Conservation (phyloP, 2,329 filamentous ascomycete species). For the Talaromyces verruculosus region DNA sequence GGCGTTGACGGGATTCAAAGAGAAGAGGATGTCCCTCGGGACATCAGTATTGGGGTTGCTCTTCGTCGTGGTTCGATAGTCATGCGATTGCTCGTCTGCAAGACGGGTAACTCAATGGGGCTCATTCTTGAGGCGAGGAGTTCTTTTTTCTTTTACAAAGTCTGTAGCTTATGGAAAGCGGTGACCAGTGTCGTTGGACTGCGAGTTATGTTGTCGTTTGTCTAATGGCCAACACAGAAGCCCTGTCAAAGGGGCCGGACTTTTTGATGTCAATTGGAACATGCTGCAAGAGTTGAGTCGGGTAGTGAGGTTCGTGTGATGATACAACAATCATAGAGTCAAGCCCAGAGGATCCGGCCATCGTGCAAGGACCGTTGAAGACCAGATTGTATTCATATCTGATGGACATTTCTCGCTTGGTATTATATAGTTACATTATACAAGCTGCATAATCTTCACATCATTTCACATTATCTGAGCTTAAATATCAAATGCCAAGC, state of each 20-base stretch:
- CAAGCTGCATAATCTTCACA: background rate
- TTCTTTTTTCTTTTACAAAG: constrained; percentile 47
- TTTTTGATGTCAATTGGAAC: constrained; percentile 35
- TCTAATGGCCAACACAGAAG: constrained; percentile 49
- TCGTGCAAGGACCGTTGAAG: constrained; percentile 47
- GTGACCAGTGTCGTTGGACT: constrained; percentile 30
- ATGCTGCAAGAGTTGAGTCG: constrained; percentile 1
- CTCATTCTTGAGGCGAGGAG: constrained; percentile 99
- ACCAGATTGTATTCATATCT: constrained; percentile 52
- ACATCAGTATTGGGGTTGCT: constrained; percentile 52
- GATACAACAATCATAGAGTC: constrained; percentile 93
- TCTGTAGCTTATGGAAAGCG: constrained; percentile 59
- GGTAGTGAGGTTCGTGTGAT: constrained; percentile 68
- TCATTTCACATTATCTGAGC: background rate
- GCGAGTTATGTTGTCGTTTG: constrained; percentile 20
- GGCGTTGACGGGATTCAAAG: constrained; percentile 33
- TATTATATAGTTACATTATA: background rate
- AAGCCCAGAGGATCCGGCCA: constrained; percentile 77
- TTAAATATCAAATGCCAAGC: background rate
- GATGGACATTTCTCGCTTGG: constrained; percentile 40
- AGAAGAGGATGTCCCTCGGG: constrained; percentile 35
- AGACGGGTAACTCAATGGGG: constrained; percentile 97
- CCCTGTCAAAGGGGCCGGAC: constrained; percentile 70
- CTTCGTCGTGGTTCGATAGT: constrained; percentile 94
- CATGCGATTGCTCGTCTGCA: constrained; percentile 84